Base-by-base conservation (phyloP, 1,139 yeast species). In the Pichia sp. region DNA sequence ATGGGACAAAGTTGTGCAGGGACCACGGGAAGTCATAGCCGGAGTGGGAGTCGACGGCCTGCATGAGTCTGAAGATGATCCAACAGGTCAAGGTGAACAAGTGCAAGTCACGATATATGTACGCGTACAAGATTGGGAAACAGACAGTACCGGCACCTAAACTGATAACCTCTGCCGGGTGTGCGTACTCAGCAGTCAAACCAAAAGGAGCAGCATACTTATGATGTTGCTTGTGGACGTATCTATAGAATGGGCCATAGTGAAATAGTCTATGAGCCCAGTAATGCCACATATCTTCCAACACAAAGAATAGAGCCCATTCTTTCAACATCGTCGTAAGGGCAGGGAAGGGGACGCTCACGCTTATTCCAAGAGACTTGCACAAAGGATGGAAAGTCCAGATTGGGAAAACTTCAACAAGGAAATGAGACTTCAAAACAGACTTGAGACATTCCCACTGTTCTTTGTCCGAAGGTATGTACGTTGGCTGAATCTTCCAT, bases 1-100 rank as follows among this genome's bases (percentile, higher is more conserved):
- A 82, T 47, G 98, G 98, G 50, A 93, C 65, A 70, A 90, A 83
- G 63, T 90, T 83, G 72, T 89, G 90, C 65, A 93, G 77, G 2
- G 96, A 89, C 96, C 96, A 88, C 47, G 98, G 98, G 79, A 93
- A 93, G 62, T 93, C 98, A 70, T 93, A 93, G 55, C 98, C 99
- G 1, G 97, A 89, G 68, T 93, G 99, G 25, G 98, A 85, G 69
- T 93, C 99, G 48, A 93, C 91, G 7, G 98, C 98, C 72, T 93
- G 99, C 72, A 86, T 80, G 59, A 93, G 79, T 66, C 98, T 80
- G 58, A 88, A 70, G 28, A 85, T 76, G 59, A 93, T 86, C 98
- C 98, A 93, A 46, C 80, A 61, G 59, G 89, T 80, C 54, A 91
- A 80, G 3, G 98, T 93, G 70, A 89, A 82, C 60, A 93, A 74